Conservation (phyloP, 2,329 filamentous ascomycete species). For the Knoxdaviesia capensis region DNA sequence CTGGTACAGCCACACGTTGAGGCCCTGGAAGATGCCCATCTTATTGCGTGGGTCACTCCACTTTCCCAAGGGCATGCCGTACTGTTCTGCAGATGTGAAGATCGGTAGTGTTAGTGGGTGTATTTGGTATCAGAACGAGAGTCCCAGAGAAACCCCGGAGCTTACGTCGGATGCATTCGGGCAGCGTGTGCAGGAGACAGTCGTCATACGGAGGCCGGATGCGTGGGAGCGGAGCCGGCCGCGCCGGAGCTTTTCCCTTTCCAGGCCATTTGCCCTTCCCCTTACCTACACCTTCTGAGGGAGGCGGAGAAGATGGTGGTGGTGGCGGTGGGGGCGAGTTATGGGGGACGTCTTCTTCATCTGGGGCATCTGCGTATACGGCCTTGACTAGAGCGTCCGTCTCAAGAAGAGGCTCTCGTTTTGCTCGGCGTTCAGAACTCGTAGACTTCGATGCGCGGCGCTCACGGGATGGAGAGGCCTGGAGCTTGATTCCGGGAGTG, state of each 20-base stretch:
- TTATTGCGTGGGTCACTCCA: slow-evolving; percentile 14
- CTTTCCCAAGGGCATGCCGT: slow-evolving; percentile 15
- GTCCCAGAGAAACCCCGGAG: no score
- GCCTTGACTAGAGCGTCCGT: no score
- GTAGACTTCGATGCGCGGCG: no score
- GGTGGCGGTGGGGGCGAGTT: no score
- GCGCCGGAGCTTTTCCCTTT: no score
- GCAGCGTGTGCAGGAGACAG: neutral
- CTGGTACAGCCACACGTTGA: slow-evolving; percentile 18
- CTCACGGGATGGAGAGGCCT: neutral
- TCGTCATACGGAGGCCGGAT: neutral
- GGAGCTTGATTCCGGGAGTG: slow-evolving; percentile 24
- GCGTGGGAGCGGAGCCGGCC: no score
- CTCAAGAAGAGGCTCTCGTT: no score
- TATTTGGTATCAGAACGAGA: neutral
- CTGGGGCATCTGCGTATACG: no score
- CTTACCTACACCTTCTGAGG: no score
- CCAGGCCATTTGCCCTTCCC: no score
- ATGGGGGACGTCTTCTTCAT: neutral
- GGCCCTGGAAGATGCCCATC: slow-evolving; percentile 20
- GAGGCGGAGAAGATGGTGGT: no score
- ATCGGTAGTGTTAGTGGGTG: neutral
- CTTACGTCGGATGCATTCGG: slow-evolving; percentile 1
- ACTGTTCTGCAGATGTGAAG: slow-evolving; percentile 7
- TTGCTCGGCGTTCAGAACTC: no score